These are phyloP conservation scores for Thalassia testudinum DNA, from an alignment of 116 monocot genomes.

Conservation along the genomic window DNA sequence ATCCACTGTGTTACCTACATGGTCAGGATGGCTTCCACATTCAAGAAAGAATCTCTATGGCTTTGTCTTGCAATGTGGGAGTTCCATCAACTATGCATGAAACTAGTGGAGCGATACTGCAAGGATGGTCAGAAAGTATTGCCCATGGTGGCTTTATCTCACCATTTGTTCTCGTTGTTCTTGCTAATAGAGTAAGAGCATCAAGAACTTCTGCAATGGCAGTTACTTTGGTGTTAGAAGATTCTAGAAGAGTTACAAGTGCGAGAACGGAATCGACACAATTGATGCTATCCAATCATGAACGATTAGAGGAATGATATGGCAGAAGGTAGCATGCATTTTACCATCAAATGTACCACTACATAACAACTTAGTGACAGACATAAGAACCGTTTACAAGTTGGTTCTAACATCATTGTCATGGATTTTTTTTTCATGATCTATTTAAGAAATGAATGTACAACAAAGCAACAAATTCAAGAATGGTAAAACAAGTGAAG, in stretches of 20 bases:
- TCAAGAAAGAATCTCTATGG: conserved; percentile 76
- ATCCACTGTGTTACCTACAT: conserved; percentile 51
- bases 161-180: conserved; percentile 28
- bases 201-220: conserved; percentile 82
- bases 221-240: conserved; percentile 38
- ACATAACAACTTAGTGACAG: conserved; percentile 57
- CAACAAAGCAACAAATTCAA: too few relatives aligned
- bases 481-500: too few relatives aligned
- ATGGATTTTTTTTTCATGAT: too few relatives aligned
- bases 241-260: conserved; percentile 64
- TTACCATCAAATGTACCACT: conserved; percentile 69
- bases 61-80: conserved; percentile 65
- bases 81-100: conserved; percentile 52
- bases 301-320: conserved; percentile 25
- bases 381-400: neutral
- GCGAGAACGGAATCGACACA: conserved; percentile 66
- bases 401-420: too few relatives aligned
- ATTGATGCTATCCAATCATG: conserved; percentile 43
- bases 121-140: conserved; percentile 59
- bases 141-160: conserved; percentile 40
- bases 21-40: conserved; percentile 48
- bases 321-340: conserved; percentile 74
- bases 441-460: too few relatives aligned
- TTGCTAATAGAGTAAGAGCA: conserved; percentile 61
- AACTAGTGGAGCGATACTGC: conserved; percentile 62